A percentile compares a stretch with the other conserved stretches of the same genome.
Evolutionary conservation across 2,329 filamentous ascomycete species (phyloP).

Genomic region (Gnomoniopsis sp.): DNA sequence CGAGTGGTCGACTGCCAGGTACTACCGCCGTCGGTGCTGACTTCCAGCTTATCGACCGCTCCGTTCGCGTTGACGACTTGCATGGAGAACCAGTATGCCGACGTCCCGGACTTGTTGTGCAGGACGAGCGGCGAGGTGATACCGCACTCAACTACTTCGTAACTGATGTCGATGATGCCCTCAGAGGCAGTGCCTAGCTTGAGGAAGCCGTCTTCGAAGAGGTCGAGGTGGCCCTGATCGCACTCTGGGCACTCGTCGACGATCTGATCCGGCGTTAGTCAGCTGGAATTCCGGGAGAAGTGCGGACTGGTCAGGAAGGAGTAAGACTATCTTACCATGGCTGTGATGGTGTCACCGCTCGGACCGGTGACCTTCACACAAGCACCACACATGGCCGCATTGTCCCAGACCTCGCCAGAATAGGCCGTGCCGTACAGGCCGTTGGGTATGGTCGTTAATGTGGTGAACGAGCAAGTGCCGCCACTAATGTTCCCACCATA

Average conservation of each 20-base stretch:
- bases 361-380: slow-evolving; percentile 59
- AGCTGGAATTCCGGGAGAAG: not conserved
- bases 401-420: slow-evolving; percentile 55
- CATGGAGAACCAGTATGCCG: slow-evolving; percentile 46
- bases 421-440: slow-evolving; percentile 60
- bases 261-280: slow-evolving; percentile 27
- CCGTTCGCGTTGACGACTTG: slow-evolving; percentile 63
- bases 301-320: not conserved
- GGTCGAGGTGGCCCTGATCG: slow-evolving; percentile 37
- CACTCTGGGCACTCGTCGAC: slow-evolving; percentile 45
- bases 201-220: slow-evolving; percentile 40
- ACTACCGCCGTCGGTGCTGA: slow-evolving; percentile 56
- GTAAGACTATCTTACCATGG: slow-evolving; percentile 50
- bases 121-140: slow-evolving; percentile 39
- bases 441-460: slow-evolving; percentile 55
- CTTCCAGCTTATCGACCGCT: slow-evolving; percentile 53
- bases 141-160: slow-evolving; percentile 36
- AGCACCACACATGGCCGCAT: slow-evolving; percentile 54
- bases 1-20: slow-evolving; percentile 57
- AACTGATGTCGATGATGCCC: slow-evolving; percentile 34
- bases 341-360: slow-evolving; percentile 55
- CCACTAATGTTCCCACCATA: slow-evolving; percentile 55
- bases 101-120: slow-evolving; percentile 42
- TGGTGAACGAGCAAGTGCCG: slow-evolving; percentile 61
- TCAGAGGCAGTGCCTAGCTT: slow-evolving; percentile 32